These are phyloP conservation scores for Aphanoascus verrucosus DNA, from an alignment of 2,329 filamentous ascomycete genomes.

Conservation along the genomic window DNA sequence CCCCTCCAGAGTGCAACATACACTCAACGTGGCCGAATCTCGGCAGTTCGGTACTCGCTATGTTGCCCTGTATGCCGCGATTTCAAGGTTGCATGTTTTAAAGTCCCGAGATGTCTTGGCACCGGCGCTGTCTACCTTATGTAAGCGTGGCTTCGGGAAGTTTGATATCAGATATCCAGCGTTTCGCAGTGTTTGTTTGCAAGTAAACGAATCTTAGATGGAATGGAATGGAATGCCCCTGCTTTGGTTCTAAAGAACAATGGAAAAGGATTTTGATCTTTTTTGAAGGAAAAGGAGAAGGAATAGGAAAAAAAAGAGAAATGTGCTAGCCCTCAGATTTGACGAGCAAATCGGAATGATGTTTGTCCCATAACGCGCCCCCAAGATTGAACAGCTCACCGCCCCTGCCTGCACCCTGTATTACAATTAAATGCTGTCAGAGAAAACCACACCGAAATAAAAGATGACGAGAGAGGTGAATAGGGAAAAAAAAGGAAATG, in stretches of 20 bases:
- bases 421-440: slow-evolving; percentile 4
- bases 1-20: background rate
- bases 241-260: background rate
- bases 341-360: background rate
- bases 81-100: background rate
- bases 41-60: slow-evolving; percentile 6
- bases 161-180: background rate
- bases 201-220: background rate
- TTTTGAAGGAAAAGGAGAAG: too few species aligned
- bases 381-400: background rate
- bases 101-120: slow-evolving; percentile 5
- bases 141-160: background rate
- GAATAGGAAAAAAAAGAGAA: background rate
- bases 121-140: background rate
- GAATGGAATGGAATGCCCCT: background rate
- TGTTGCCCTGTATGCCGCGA: background rate
- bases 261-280: background rate
- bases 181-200: too few species aligned
- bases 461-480: background rate
- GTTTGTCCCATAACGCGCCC: background rate
- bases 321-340: background rate
- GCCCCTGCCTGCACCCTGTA: background rate
- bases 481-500: background rate
- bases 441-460: background rate
- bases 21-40: background rate